phyloP scores from a whole-genome alignment of 768 basidiomycete genomes.

The Russula virescens region DNA sequence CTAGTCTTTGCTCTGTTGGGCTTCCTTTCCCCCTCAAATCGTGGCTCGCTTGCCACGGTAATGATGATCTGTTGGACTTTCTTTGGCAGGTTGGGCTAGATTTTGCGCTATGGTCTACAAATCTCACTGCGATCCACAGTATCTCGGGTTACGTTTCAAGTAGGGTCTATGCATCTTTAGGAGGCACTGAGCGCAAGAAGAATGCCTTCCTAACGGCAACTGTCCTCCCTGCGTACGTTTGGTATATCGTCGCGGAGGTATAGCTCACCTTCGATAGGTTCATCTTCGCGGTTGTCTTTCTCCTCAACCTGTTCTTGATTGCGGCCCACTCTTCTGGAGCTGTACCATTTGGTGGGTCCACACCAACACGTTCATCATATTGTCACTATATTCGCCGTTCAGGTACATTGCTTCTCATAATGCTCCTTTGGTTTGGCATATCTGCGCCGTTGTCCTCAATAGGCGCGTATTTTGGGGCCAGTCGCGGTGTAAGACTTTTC shows the following conservation, averaged over 20 bases:
- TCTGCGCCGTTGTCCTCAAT: conserved; percentile 84
- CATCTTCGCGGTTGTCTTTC: conserved; percentile 79
- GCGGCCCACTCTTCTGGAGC: conserved; percentile 86
- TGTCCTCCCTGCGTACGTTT: conserved; percentile 72
- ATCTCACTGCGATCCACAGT: conserved; percentile 36
- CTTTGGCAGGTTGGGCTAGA: conserved; percentile 64
- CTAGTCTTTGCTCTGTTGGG: conserved; percentile 87
- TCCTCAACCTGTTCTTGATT: conserved; percentile 89
- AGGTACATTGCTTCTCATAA: conserved; percentile 82
- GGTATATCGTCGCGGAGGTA: not conserved
- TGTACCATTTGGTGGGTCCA: conserved; percentile 76
- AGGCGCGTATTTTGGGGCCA: conserved; percentile 81
- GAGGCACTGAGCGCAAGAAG: conserved; percentile 70
- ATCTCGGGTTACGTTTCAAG: conserved; percentile 87
- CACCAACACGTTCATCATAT: not conserved
- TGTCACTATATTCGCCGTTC: not conserved
- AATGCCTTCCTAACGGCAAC: conserved; percentile 88
- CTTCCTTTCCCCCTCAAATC: conserved; percentile 92
- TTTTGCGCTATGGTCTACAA: conserved; percentile 8
- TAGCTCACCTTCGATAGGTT: conserved; percentile 39
- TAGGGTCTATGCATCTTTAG: conserved; percentile 73
- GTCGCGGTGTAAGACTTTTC: conserved; percentile 63
- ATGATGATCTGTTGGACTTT: conserved; percentile 94
- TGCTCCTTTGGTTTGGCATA: conserved; percentile 89
- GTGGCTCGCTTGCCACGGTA: conserved; percentile 88